Evolutionary conservation across 169 alveolate genomes (phyloP), one percentile per base, ranked within the genome.

Genomic region (Amoebophrya sp.): DNA sequence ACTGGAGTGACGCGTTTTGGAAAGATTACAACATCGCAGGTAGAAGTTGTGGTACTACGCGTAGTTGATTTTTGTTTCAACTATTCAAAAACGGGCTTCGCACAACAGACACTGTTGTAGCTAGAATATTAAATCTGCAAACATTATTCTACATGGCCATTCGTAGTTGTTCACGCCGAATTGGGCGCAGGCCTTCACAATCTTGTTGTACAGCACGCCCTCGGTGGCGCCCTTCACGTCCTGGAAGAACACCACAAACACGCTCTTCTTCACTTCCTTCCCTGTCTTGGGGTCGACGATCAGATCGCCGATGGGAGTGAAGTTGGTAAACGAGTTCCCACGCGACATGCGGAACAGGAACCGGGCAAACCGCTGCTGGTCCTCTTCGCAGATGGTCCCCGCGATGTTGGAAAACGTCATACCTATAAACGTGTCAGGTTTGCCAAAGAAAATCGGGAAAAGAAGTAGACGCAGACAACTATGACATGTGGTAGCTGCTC

Each of bases 331-430:
- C 40, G 99, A 98, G 90, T 98, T 99, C 0, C 99, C 99, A 90
- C 99, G 94, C 90, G 99, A 97, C 0, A 98, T 97, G 93, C 99
- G 96, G 95, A 98, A 98, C 7, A 99, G 95, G 77, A 98, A 96
- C 90, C 99, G 96, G 77, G 98, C 97, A 93, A 98, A 98, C 18
- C 66, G 66, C 66, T 47, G 66, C 66, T 47, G 66, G 66, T 47
- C 66, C 66, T 47, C 66, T 18, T 47, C 66, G 66, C 18, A 12
- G 18, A 47, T 47, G 7, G 66, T 47, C 29, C 66, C 66, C 66
- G 66, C 66, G 18, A 47, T 47, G 66, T 47, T 47, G 29, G 66
- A 47, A 18, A 47, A 47, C 66, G 66, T 47, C 66, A 47, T 47
- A 47, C 66, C 66, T n/a, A n/a, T n/a, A n/a, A n/a, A n/a, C n/a